Conservation (phyloP, 2,329 filamentous ascomycete genomes). For the Aureobasidium uvarum region DNA sequence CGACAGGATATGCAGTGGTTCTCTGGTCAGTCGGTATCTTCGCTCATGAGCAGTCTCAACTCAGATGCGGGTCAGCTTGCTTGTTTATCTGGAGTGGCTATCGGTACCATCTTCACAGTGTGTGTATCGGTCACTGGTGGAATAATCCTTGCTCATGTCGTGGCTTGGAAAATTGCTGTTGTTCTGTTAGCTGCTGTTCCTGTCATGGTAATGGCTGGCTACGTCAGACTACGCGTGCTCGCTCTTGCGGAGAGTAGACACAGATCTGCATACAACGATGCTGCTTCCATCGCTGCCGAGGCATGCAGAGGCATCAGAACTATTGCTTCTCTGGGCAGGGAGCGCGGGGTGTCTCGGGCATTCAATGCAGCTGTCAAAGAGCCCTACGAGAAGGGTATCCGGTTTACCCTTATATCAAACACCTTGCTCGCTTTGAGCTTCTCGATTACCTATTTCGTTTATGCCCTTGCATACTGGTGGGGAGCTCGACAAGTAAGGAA, state of each 20-base stretch:
- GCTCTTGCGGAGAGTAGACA: conserved; percentile 62
- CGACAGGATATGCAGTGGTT: conserved; percentile 57
- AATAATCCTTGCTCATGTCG: conserved; percentile 48
- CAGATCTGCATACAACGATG: conserved; percentile 62
- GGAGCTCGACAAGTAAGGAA: conserved; percentile 46
- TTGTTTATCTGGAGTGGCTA: conserved; percentile 50
- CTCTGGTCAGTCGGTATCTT: conserved; percentile 46
- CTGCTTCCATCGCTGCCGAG: conserved; percentile 64
- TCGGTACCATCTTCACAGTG: conserved; percentile 53
- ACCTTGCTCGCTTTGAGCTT: conserved; percentile 47
- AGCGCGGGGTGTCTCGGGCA: conserved; percentile 41
- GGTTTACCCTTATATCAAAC: conserved; percentile 44
- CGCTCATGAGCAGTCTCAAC: conserved; percentile 48
- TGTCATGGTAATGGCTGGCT: conserved; percentile 48
- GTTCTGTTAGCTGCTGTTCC: conserved; percentile 52
- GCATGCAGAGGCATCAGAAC: conserved; percentile 66
- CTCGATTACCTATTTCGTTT: conserved; percentile 49
- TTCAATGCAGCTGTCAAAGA: conserved; percentile 43
- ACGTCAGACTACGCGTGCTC: conserved; percentile 48
- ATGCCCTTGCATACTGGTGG: conserved; percentile 53
- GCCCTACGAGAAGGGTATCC: conserved; percentile 43
- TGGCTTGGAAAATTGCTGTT: conserved; percentile 54
- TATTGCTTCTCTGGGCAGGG: conserved; percentile 47
- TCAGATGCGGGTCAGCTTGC: conserved; percentile 51
- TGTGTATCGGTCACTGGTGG: conserved; percentile 49